These are phyloP conservation scores for Coemansia sp. DNA, from an alignment of 192 early-diverging fungal species.

Conservation along the genomic window DNA sequence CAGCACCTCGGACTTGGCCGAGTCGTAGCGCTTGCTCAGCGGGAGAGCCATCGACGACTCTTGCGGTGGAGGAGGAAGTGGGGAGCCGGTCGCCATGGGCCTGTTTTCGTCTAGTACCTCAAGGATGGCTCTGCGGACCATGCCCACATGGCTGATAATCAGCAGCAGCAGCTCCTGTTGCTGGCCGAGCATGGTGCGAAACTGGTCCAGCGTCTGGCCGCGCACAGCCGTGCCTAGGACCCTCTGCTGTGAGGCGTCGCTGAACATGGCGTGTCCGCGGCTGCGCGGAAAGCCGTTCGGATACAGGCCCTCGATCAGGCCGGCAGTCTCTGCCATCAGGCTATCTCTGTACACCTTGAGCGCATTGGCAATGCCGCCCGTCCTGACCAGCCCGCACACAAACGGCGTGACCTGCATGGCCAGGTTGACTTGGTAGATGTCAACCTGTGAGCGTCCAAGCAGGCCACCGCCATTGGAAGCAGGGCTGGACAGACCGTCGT, in stretches of 20 bases:
- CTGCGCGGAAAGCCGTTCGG: constrained; percentile 34
- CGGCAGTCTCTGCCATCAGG: constrained; percentile 72
- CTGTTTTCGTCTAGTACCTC: constrained; percentile 63
- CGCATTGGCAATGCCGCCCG: constrained; percentile 62
- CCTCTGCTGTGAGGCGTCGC: constrained; percentile 40
- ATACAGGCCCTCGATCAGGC: constrained; percentile 71
- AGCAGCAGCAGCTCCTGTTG: constrained; percentile 75
- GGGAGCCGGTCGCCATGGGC: background rate
- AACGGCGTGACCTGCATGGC: constrained; percentile 64
- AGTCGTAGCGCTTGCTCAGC: constrained; percentile 10
- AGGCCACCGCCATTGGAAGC: constrained; percentile 14
- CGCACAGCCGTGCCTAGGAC: constrained; percentile 59
- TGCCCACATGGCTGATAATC: constrained; percentile 65
- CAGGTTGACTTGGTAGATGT: constrained; percentile 51
- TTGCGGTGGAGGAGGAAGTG: background rate
- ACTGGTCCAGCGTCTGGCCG: constrained; percentile 82
- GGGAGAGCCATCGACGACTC: background rate
- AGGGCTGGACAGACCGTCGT: constrained; percentile 39
- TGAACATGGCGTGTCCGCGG: constrained; percentile 32
- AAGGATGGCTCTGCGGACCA: constrained; percentile 70
- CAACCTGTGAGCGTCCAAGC: constrained; percentile 26
- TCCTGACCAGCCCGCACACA: constrained; percentile 72
- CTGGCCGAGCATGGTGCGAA: constrained; percentile 70
- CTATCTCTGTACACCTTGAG: constrained; percentile 76
- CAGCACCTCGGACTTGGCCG: constrained; percentile 51